Percentiles rank a stretch among this genome's conserved stretches.
phyloP scores from a whole-genome alignment of 495 filamentous ascomycete genomes.

The Tuber umbilicatum region DNA sequence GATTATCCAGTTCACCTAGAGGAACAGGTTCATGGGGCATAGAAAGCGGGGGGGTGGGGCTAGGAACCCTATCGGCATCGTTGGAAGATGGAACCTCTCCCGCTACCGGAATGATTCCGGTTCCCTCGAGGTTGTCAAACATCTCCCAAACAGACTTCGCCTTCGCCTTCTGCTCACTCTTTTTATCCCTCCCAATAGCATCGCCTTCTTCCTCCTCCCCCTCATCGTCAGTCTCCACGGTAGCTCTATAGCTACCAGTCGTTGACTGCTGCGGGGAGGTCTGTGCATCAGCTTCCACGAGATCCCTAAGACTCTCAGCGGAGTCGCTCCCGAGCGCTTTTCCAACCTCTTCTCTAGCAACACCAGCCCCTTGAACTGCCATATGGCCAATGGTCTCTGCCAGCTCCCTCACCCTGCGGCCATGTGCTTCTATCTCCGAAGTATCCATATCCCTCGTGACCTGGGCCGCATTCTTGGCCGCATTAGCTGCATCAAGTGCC shows the following conservation, averaged over 20 bases:
- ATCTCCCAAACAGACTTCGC: conserved; percentile 22
- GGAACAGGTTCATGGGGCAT: background rate
- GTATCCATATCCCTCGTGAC: conserved; percentile 44
- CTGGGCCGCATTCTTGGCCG: conserved; percentile 44
- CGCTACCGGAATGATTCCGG: background rate
- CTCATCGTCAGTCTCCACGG: conserved; percentile 1
- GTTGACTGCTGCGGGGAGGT: background rate
- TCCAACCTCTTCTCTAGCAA: conserved; percentile 29
- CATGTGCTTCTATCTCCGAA: conserved; percentile 46
- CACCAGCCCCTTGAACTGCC: conserved; percentile 36
- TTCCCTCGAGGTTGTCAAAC: conserved; percentile 3
- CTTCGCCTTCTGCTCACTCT: conserved; percentile 7
- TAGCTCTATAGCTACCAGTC: conserved; percentile 2
- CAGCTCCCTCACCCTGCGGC: conserved; percentile 46
- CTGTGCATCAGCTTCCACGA: conserved; percentile 6
- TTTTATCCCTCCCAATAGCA: background rate
- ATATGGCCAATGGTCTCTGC: conserved; percentile 48
- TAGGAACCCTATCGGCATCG: background rate
- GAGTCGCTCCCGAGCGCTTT: conserved; percentile 19
- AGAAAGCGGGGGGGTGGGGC: background rate
- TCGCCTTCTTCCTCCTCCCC: background rate
- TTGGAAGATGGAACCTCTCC: background rate
- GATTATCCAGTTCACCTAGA: background rate
- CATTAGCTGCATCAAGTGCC: conserved; percentile 46
- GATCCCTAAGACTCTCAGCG: conserved; percentile 17